Evolutionary conservation across 2,329 filamentous ascomycete genomes (phyloP).

Genomic region (Botrytis paeoniae): DNA sequence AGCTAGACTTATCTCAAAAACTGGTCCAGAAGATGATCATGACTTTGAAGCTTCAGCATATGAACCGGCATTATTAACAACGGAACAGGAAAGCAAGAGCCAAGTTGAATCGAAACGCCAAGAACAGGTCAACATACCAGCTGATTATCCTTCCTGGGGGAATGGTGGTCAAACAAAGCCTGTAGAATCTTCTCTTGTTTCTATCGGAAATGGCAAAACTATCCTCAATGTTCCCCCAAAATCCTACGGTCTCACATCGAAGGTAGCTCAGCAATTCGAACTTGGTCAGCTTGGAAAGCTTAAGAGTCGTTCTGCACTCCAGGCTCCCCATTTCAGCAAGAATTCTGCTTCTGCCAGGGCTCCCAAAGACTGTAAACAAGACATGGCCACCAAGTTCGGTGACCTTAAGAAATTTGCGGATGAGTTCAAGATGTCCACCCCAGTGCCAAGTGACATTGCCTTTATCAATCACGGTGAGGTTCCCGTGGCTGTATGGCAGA

Average conservation of each 20-base stretch:
- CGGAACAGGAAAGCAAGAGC: neutral
- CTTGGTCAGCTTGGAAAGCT: neutral
- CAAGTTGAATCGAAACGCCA: neutral
- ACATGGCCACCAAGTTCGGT: neutral
- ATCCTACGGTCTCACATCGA: neutral
- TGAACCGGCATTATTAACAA: neutral
- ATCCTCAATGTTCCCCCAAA: neutral
- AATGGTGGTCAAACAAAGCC: neutral
- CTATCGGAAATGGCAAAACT: neutral
- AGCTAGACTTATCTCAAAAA: neutral
- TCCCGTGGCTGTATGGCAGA: neutral
- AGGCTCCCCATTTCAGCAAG: neutral
- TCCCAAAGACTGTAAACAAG: neutral
- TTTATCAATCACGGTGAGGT: slow-evolving; percentile 1
- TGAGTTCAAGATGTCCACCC: neutral
- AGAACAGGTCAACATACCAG: neutral
- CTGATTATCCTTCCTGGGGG: neutral
- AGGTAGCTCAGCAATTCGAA: neutral
- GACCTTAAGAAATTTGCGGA: neutral
- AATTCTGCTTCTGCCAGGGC: neutral
- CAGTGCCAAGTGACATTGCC: neutral
- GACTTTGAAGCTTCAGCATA: neutral
- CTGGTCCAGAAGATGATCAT: neutral
- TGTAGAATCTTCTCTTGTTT: neutral
- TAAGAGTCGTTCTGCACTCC: too few species aligned